phyloP scores from a whole-genome alignment of 1,284 basidiomycete species.

The Naganishia sp. region DNA sequence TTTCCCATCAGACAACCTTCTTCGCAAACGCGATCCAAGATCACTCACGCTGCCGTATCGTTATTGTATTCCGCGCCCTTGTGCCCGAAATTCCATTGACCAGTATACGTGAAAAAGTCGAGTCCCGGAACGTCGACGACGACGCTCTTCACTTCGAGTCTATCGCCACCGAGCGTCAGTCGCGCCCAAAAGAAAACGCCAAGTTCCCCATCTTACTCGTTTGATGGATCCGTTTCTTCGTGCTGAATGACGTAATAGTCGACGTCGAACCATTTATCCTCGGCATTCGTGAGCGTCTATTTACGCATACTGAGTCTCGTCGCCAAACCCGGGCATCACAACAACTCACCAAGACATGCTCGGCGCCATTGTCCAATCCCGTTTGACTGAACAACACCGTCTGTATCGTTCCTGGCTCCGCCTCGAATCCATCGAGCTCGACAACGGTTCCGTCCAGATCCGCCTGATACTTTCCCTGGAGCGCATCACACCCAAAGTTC shows the following conservation, averaged over 20 bases:
- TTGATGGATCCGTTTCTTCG: neutral
- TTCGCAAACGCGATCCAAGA: neutral
- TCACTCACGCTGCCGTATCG: constrained; percentile 6
- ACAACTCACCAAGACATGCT: constrained; percentile 9
- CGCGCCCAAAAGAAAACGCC: neutral
- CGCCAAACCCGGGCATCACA: neutral
- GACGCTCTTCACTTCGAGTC: neutral
- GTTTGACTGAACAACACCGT: constrained; percentile 14
- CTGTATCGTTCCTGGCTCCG: constrained; percentile 1
- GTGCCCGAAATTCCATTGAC: constrained; percentile 1
- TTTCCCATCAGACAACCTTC: neutral
- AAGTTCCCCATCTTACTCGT: neutral
- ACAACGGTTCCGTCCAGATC: neutral
- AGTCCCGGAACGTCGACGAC: neutral
- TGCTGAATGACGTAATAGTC: constrained; percentile 19
- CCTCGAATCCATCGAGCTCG: neutral
- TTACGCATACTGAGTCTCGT: neutral
- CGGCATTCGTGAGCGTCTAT: constrained; percentile 7
- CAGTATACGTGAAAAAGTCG: neutral
- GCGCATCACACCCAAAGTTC: neutral
- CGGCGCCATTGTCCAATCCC: neutral
- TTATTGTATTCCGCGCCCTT: neutral
- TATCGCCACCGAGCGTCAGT: neutral
- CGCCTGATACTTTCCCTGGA: constrained; percentile 1
- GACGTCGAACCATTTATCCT: constrained; percentile 5